phyloP scores from a whole-genome alignment of 192 early-diverging fungal genomes.

The Backusella tuberculispora region DNA sequence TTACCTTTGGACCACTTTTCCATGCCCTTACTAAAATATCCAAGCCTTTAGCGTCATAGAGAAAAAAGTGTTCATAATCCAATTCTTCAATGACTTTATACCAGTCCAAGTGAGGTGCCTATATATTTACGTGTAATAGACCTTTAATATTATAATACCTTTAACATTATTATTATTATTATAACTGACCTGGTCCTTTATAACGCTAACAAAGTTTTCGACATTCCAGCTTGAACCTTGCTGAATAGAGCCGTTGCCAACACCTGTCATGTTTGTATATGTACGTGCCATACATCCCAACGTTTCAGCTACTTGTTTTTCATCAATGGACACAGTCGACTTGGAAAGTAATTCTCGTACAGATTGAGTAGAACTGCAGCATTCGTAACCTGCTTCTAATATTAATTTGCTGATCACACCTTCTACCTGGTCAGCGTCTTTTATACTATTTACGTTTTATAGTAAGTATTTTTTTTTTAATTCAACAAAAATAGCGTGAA shows the following conservation, averaged over 20 bases:
- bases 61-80: slow-evolving; percentile 65
- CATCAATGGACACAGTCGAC: slow-evolving; percentile 41
- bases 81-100: slow-evolving; percentile 59
- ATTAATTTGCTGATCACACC: slow-evolving; percentile 47
- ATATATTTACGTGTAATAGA: slow-evolving; percentile 20
- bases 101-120: slow-evolving; percentile 68
- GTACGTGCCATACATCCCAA: slow-evolving; percentile 69
- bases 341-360: slow-evolving; percentile 50
- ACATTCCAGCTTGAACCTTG: slow-evolving; percentile 62
- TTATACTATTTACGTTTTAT: background rate
- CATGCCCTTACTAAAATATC: slow-evolving; percentile 65
- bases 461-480: background rate
- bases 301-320: slow-evolving; percentile 60
- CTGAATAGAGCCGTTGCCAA: slow-evolving; percentile 35
- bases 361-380: slow-evolving; percentile 45
- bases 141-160: background rate
- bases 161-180: background rate
- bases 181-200: slow-evolving; percentile 56
- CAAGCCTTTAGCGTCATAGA: slow-evolving; percentile 60
- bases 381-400: slow-evolving; percentile 55
- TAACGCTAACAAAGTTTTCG: slow-evolving; percentile 57
- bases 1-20: slow-evolving; percentile 43
- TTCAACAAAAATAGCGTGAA: background rate
- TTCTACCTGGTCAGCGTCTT: slow-evolving; percentile 19
- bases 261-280: slow-evolving; percentile 46